Conservation (phyloP, 78 protist species). For the Ministeria vibrans region DNA sequence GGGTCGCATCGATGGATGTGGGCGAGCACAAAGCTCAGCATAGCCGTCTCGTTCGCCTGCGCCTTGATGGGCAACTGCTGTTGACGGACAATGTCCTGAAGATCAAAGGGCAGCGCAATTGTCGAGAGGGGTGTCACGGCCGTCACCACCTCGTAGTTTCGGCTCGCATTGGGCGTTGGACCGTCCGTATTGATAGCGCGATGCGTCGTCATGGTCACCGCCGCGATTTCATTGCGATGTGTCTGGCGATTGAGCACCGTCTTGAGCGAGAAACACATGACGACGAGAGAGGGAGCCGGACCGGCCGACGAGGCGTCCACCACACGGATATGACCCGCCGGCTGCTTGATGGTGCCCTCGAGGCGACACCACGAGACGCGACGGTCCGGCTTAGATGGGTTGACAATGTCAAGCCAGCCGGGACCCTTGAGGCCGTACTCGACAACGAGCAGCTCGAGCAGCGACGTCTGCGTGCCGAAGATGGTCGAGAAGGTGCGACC, state of each 20-base stretch:
- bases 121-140: background rate
- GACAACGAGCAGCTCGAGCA: slow-evolving; percentile 64
- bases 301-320: background rate
- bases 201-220: background rate
- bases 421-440: slow-evolving; percentile 85
- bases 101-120: slow-evolving; percentile 12
- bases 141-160: background rate
- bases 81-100: slow-evolving; percentile 11
- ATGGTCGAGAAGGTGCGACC: slow-evolving; percentile 30
- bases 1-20: slow-evolving; percentile 59
- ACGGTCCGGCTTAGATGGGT: background rate
- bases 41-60: slow-evolving; percentile 32
- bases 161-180: slow-evolving; percentile 6
- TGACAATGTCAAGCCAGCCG: slow-evolving; percentile 56
- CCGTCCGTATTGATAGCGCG: slow-evolving; percentile 36
- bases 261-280: slow-evolving; percentile 30
- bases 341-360: background rate
- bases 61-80: background rate
- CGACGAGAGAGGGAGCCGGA: slow-evolving; percentile 60
- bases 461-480: slow-evolving; percentile 66
- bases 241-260: slow-evolving; percentile 14
- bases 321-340: background rate
- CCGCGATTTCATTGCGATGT: slow-evolving; percentile 16
- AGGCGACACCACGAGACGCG: slow-evolving; percentile 4
- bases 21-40: slow-evolving; percentile 32